These are phyloP conservation scores for Backusella circina DNA, from an alignment of 192 early-diverging fungal species.

Conservation along the genomic window DNA sequence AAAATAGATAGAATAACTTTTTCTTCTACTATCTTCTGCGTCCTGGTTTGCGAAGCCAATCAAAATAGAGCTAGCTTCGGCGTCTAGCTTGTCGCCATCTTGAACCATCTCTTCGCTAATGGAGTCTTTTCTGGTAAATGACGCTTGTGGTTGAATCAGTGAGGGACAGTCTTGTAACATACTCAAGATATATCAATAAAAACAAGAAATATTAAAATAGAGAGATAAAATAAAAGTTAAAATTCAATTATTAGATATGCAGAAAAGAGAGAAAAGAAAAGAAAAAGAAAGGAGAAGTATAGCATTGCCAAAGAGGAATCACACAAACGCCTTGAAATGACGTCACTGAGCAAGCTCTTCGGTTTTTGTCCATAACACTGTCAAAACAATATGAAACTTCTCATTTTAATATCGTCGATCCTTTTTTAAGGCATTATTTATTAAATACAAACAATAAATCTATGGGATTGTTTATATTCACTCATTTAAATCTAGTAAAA, in stretches of 20 bases:
- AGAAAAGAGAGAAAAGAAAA: not conserved
- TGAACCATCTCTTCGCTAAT: not conserved
- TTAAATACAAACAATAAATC: not conserved
- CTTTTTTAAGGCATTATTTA: not conserved
- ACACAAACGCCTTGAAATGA: not conserved
- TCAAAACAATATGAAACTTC: not conserved
- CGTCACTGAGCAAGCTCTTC: not conserved
- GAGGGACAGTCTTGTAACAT: conserved; percentile 14
- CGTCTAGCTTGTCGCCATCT: conserved; percentile 15
- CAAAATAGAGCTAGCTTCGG: conserved; percentile 33
- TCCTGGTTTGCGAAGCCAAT: conserved; percentile 33
- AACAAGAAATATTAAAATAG: not conserved
- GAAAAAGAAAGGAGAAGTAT: not conserved
- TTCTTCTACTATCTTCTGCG: not conserved
- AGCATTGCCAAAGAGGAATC: not conserved
- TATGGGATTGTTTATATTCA: not conserved
- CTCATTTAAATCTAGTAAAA: not conserved
- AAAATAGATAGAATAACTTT: not conserved
- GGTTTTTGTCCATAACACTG: not conserved
- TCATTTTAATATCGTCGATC: not conserved
- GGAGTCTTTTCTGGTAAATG: conserved; percentile 15
- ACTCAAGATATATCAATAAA: not conserved
- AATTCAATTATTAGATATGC: not conserved
- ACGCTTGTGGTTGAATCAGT: conserved; percentile 23
- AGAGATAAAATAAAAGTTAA: not conserved